Percentiles rank a stretch among this genome's conserved stretches.
Evolutionary conservation across 805 yeast species (phyloP).

Genomic region (Nakazawaea wyomingensis): DNA sequence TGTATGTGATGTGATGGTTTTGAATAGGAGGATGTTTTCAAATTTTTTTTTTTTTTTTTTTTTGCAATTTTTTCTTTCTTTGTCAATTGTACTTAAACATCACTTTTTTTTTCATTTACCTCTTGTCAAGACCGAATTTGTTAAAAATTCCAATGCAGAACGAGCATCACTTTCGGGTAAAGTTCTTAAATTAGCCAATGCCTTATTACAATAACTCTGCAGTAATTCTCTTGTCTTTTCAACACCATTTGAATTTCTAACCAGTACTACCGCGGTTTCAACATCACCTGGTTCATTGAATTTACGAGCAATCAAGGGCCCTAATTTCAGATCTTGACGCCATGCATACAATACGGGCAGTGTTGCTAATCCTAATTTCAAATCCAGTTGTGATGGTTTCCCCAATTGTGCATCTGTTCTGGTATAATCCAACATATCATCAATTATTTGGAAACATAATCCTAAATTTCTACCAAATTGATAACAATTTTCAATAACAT

Average conservation of each 20-base stretch:
- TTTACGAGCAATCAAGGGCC: constrained; percentile 77
- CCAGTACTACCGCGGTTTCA: constrained; percentile 72
- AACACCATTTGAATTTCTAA: constrained; percentile 66
- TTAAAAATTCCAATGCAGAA: constrained; percentile 78
- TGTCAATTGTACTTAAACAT: background rate
- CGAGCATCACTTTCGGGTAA: constrained; percentile 89
- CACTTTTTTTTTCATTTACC: constrained; percentile 42
- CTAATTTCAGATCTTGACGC: constrained; percentile 81
- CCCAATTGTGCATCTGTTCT: constrained; percentile 82
- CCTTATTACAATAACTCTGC: constrained; percentile 67
- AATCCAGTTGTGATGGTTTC: constrained; percentile 94
- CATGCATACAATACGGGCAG: constrained; percentile 96
- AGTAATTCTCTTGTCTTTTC: constrained; percentile 74
- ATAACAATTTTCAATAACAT: constrained; percentile 79
- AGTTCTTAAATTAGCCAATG: constrained; percentile 61
- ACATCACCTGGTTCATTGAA: constrained; percentile 80
- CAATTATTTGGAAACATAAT: constrained; percentile 91
- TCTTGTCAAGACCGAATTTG: constrained; percentile 80
- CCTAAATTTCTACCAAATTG: constrained; percentile 92
- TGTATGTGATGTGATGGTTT: too few species aligned
- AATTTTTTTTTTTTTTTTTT: constrained; percentile 6
- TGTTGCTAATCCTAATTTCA: constrained; percentile 90
- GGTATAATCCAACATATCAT: constrained; percentile 93
- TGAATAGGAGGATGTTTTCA: too few species aligned
- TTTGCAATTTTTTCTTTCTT: constrained; percentile 14